A percentile compares a stretch with the other conserved stretches of the same genome.
Evolutionary conservation across 164 flowering plant species (phyloP).

Genomic region (Brasenia schreberi): DNA sequence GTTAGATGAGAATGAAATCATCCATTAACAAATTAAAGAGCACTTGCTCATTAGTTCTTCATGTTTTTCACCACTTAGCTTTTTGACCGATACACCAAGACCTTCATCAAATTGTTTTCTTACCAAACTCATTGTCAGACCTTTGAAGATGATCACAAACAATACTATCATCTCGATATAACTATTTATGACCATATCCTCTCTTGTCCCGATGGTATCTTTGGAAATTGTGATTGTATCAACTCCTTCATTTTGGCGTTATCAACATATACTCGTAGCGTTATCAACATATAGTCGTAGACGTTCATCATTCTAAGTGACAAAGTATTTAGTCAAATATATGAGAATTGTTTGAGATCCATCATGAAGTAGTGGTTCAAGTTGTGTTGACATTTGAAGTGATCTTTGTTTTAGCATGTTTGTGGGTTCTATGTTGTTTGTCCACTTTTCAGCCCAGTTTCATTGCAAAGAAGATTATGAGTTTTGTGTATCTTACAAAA

Average conservation of each 20-base stretch:
- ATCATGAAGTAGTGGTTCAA: no score
- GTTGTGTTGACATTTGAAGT: no score
- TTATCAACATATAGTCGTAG: no score
- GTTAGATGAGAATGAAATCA: no score
- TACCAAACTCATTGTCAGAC: constrained; percentile 46
- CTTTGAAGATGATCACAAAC: constrained; percentile 31
- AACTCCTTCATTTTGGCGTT: constrained; percentile 35
- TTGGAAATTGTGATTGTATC: constrained; percentile 30
- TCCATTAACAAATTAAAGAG: neutral
- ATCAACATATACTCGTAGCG: constrained; percentile 47
- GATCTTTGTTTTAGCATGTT: no score
- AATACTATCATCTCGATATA: constrained; percentile 37
- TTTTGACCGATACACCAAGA: constrained; percentile 43
- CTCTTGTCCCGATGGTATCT: constrained; percentile 35
- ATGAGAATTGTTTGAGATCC: no score
- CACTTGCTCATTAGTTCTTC: constrained; percentile 43
- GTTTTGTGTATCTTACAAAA: no score
- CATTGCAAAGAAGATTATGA: no score
- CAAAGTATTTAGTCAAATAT: no score
- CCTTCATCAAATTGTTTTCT: constrained; percentile 44
- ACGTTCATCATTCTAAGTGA: neutral
- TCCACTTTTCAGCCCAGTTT: no score
- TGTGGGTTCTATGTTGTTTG: no score
- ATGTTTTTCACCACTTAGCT: constrained; percentile 31
- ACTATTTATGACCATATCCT: constrained; percentile 39